Evolutionary conservation across 257 asterid genomes (phyloP), one percentile per base, ranked within the genome.

Genomic region (Solanum dulcamara): DNA sequence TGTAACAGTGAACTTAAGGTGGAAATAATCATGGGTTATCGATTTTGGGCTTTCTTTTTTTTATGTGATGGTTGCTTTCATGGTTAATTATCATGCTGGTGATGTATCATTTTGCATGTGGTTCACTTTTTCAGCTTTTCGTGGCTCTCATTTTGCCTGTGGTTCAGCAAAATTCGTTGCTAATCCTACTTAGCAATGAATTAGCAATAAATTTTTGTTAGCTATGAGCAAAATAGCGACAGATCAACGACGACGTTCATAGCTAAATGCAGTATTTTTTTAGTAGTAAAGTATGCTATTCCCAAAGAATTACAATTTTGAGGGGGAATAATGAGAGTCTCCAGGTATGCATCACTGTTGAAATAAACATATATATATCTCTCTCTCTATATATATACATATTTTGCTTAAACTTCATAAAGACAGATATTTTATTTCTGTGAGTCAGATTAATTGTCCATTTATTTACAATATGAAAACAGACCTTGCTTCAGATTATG

Each of bases 311-410:
- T 46, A 89, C 94, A 55, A 88, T 93, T 88, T 92, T 94, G 53
- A 92, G 98, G 74, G 97, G 97, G 85, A 93, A 93, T 87, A 96
- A 93, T 60, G 97, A 93, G 89, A 94, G 98, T 84, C 89, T 92
- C n/a, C 92, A 90, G 96, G 97, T 94, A 90, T 84, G 28, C 81
- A 2, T 28, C 38, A 64, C 28, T 28, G 37, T 12, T 28, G 38
- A 64, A 14, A 11, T 13, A 64, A 28, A 64, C 37, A n/a, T n/a
- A n/a, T n/a, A n/a, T n/a, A 64, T 64, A 37, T 64, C 20, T 30
- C 37, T 26, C 7, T 64, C 20, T 51, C 0, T 64, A 4, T 48
- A 7, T 62, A n/a, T n/a, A n/a, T n/a, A n/a, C n/a, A 3, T 10
- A 3, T 64, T 28, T 64, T 28, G 6, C 72, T 26, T 64, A 28